A percentile compares a stretch with the other conserved stretches of the same genome.
Evolutionary conservation across 2,329 filamentous ascomycete species (phyloP).

Genomic region (Penicillium palitans): DNA sequence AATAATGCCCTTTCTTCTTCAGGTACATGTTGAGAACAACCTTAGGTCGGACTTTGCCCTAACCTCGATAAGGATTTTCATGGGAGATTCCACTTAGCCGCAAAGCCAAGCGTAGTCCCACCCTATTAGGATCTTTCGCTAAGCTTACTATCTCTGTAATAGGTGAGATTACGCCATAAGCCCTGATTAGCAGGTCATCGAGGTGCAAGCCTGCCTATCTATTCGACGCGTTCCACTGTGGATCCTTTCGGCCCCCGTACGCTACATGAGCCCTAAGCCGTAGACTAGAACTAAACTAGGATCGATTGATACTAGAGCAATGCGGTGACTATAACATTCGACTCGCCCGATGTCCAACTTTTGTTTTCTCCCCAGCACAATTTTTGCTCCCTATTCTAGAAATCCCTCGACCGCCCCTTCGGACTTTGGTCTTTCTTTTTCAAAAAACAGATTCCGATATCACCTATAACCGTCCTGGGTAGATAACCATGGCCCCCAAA

Average conservation of each 20-base stretch:
- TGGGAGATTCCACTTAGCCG: too few relatives aligned
- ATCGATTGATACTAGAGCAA: neutral
- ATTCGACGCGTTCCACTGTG: neutral
- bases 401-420: neutral
- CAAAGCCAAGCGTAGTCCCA: too few relatives aligned
- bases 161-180: neutral
- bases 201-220: neutral
- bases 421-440: neutral
- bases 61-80: too few relatives aligned
- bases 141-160: too few relatives aligned
- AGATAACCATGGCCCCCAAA: conserved; percentile 3
- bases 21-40: too few relatives aligned
- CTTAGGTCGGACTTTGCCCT: too few relatives aligned
- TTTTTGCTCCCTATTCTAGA: neutral
- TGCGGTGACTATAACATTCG: neutral
- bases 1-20: too few relatives aligned
- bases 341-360: neutral
- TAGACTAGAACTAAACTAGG: neutral
- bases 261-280: neutral
- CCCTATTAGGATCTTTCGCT: too few relatives aligned
- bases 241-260: neutral
- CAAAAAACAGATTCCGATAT: neutral
- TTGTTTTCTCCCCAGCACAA: neutral
- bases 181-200: neutral
- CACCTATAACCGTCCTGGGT: neutral